These are phyloP conservation scores for Arthrobotrys entomopaga DNA, from an alignment of 2,329 filamentous ascomycete species.

Conservation along the genomic window DNA sequence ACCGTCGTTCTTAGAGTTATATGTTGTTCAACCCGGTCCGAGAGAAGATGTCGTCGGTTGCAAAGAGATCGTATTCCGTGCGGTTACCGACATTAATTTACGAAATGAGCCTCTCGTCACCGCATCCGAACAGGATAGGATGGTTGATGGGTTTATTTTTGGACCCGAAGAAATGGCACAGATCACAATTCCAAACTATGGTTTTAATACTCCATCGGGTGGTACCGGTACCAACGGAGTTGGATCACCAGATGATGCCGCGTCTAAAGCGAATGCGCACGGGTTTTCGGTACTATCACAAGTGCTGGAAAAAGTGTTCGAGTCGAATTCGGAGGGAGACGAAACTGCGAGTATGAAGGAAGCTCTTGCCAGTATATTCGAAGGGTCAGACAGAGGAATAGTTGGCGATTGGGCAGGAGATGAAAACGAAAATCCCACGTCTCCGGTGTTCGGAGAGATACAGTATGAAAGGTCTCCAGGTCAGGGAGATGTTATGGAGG, in stretches of 20 bases:
- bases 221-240: no score
- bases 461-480: background rate
- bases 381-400: background rate
- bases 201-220: background rate
- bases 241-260: no score
- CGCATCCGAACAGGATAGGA: slow-evolving; percentile 6
- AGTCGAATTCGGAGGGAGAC: background rate
- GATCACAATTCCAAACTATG: background rate
- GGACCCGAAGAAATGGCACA: background rate
- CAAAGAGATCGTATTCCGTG: slow-evolving; percentile 30
- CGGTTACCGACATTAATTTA: slow-evolving; percentile 10
- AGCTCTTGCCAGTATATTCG: background rate
- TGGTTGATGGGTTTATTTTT: background rate
- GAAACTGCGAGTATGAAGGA: background rate
- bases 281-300: no score
- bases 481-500: slow-evolving; percentile 1
- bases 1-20: slow-evolving; percentile 38
- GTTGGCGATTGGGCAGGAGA: background rate
- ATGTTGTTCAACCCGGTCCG: background rate
- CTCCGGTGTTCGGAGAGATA: slow-evolving; percentile 6
- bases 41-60: slow-evolving; percentile 16
- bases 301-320: no score
- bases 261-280: no score
- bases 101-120: background rate
- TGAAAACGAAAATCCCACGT: background rate